A percentile compares a stretch with the other conserved stretches of the same genome.
phyloP scores from a whole-genome alignment of 352 stramenopile genomes.

The Thraustotheca clavata region DNA sequence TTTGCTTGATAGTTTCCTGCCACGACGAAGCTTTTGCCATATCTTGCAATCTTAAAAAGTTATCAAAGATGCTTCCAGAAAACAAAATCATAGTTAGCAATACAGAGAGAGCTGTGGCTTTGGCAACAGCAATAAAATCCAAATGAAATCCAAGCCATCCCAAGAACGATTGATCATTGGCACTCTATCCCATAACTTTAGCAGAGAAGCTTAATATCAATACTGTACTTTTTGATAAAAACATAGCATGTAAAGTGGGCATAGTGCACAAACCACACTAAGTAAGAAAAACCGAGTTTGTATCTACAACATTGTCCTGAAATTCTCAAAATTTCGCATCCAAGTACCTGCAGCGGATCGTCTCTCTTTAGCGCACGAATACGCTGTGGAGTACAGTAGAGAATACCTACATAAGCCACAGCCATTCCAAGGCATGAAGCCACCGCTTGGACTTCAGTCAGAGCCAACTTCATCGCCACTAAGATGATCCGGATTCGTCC shows the following conservation, averaged over 20 bases:
- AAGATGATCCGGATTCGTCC: neutral
- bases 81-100: constrained; percentile 68
- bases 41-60: constrained; percentile 63
- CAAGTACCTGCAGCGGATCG: constrained; percentile 70
- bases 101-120: constrained; percentile 41
- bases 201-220: neutral
- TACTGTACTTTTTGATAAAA: constrained; percentile 81
- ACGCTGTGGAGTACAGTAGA: constrained; percentile 68
- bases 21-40: constrained; percentile 62
- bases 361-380: constrained; percentile 73
- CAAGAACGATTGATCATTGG: constrained; percentile 68
- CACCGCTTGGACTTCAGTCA: constrained; percentile 29
- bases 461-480: constrained; percentile 2
- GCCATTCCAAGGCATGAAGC: constrained; percentile 76
- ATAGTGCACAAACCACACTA: constrained; percentile 77
- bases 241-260: constrained; percentile 66
- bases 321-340: neutral
- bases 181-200: constrained; percentile 35
- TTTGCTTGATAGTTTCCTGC: constrained; percentile 71
- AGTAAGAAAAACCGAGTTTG: constrained; percentile 82
- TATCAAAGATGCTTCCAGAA: constrained; percentile 61
- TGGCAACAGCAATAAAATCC: constrained; percentile 43
- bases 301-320: constrained; percentile 38
- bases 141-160: constrained; percentile 74
- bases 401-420: constrained; percentile 72